These are phyloP conservation scores for Paracamarosporium sp. DNA, from an alignment of 2,329 filamentous ascomycete genomes.

Conservation along the genomic window DNA sequence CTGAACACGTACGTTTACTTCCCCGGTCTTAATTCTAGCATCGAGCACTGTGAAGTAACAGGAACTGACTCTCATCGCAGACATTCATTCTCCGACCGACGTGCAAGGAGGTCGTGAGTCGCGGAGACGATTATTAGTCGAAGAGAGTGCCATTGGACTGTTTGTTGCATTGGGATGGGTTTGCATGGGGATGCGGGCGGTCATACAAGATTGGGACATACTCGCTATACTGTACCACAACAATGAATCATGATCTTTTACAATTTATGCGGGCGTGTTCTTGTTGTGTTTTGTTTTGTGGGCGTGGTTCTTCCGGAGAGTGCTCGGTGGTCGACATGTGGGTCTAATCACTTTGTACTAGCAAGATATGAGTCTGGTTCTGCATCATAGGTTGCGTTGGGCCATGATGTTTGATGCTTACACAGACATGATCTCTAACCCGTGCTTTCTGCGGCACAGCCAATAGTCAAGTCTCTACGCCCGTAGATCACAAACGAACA, in stretches of 20 bases:
- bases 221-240: not conserved
- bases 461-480: too few relatives aligned
- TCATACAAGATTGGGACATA: not conserved
- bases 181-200: not conserved
- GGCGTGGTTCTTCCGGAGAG: too few relatives aligned
- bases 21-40: not conserved
- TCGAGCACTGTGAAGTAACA: not conserved
- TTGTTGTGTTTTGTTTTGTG: not conserved
- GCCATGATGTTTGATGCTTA: too few relatives aligned
- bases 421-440: too few relatives aligned
- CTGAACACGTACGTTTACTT: conserved; percentile 79
- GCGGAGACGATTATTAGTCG: conserved; percentile 79
- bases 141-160: not conserved
- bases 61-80: conserved; percentile 26
- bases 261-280: not conserved
- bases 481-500: not conserved
- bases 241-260: not conserved
- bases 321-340: too few relatives aligned
- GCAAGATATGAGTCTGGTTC: too few relatives aligned
- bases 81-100: conserved; percentile 47
- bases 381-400: too few relatives aligned
- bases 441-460: too few relatives aligned
- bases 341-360: too few relatives aligned
- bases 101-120: conserved; percentile 86
- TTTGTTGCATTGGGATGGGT: not conserved